Evolutionary conservation across 176 grass and related monocot genomes (phyloP).

Genomic region (sorghum (Sorghum bicolor)): Sorghum_bicolor_NCBIv3 NC_012870.2:73812001-73812500

Average conservation of each 20-base stretch:
- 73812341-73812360: neutral
- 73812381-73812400: neutral
- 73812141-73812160: neutral
- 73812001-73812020: neutral
- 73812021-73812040: neutral
- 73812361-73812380: neutral
- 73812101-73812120: neutral
- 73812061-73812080: neutral
- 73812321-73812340: neutral
- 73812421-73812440: neutral
- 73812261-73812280: neutral
- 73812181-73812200: too few relatives aligned
- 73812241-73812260: neutral
- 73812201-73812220: too few relatives aligned
- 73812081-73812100: neutral
- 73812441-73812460: conserved; percentile 4
- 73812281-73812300: too few relatives aligned
- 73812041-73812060: neutral
- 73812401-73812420: neutral
- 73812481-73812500: conserved; percentile 26
- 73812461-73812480: neutral
- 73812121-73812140: neutral
- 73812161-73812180: neutral
- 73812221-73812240: neutral
- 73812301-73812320: too few relatives aligned